These are phyloP conservation scores for Nakazawaea pomicola DNA, from an alignment of 805 yeast genomes.

Conservation along the genomic window DNA sequence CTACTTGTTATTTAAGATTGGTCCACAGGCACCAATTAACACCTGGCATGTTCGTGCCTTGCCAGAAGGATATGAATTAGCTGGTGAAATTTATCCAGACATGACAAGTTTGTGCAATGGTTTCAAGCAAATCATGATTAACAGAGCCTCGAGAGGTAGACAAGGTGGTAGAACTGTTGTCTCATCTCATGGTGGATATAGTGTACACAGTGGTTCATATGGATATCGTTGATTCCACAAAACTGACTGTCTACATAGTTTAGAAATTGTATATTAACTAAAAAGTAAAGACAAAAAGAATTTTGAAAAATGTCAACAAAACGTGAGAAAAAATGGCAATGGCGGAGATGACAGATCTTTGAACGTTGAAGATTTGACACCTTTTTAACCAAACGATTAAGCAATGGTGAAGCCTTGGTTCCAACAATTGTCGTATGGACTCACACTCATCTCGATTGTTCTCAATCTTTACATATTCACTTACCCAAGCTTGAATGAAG, in stretches of 20 bases:
- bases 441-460: slow-evolving; percentile 34
- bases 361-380: too few species aligned
- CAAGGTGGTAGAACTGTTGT: slow-evolving; percentile 7
- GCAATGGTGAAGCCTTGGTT: neutral
- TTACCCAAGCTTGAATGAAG: slow-evolving; percentile 60
- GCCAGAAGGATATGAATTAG: slow-evolving; percentile 79
- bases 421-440: slow-evolving; percentile 4
- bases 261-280: slow-evolving; percentile 2
- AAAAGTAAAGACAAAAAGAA: neutral
- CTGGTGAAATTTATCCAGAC: slow-evolving; percentile 81
- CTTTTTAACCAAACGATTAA: too few species aligned
- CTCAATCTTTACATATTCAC: slow-evolving; percentile 66
- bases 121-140: slow-evolving; percentile 61
- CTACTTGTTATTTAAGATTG: slow-evolving; percentile 78
- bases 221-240: neutral
- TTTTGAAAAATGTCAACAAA: neutral
- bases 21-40: slow-evolving; percentile 58
- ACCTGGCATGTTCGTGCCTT: slow-evolving; percentile 91
- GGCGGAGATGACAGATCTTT: too few species aligned
- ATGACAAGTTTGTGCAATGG: slow-evolving; percentile 90
- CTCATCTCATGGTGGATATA: slow-evolving; percentile 9
- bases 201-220: slow-evolving; percentile 8
- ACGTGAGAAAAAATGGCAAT: too few species aligned
- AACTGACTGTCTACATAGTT: too few species aligned
- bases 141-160: slow-evolving; percentile 4